A percentile compares a stretch with the other conserved stretches of the same genome.
These are phyloP conservation scores for Chrysosporium queenslandicum DNA, from an alignment of 2,329 filamentous ascomycete species.

Conservation along the genomic window DNA sequence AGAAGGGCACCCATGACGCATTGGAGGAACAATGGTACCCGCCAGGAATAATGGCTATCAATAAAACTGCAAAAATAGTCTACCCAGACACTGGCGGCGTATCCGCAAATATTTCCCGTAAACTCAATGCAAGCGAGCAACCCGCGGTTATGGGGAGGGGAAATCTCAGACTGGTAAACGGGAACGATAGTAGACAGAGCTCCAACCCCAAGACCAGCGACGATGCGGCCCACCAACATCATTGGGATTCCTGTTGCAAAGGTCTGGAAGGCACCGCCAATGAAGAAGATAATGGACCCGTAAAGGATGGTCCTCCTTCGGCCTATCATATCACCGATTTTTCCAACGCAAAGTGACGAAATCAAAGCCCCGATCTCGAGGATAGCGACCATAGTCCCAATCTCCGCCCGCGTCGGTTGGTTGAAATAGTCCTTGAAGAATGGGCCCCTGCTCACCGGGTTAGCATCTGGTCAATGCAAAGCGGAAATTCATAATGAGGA, in stretches of 20 bases:
- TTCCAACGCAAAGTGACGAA: constrained; percentile 75
- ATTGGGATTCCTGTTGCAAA: constrained; percentile 73
- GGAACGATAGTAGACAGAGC: constrained; percentile 86
- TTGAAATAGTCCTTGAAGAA: constrained; percentile 90
- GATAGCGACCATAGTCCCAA: constrained; percentile 97
- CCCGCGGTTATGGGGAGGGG: constrained; percentile 88
- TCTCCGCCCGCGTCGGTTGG: constrained; percentile 72
- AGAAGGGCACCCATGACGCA: constrained; percentile 87
- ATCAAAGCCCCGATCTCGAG: constrained; percentile 88
- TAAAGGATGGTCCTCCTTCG: constrained; percentile 84
- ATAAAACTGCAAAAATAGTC: constrained; percentile 96
- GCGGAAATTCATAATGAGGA: too few species aligned
- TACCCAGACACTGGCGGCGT: constrained; percentile 94
- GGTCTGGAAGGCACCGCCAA: constrained; percentile 76
- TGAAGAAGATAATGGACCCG: constrained; percentile 76
- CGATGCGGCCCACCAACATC: constrained; percentile 74
- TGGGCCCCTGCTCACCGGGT: constrained; percentile 46
- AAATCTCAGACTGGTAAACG: constrained; percentile 90
- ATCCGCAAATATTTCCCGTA: constrained; percentile 91
- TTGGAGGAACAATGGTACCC: constrained; percentile 80
- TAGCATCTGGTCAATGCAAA: not conserved
- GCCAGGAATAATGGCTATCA: constrained; percentile 75
- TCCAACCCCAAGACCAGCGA: constrained; percentile 78
- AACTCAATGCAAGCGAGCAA: constrained; percentile 97
- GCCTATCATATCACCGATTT: constrained; percentile 83